Base-by-base conservation (phyloP, 257 asterid species). In the Forsythia viridissima region DNA sequence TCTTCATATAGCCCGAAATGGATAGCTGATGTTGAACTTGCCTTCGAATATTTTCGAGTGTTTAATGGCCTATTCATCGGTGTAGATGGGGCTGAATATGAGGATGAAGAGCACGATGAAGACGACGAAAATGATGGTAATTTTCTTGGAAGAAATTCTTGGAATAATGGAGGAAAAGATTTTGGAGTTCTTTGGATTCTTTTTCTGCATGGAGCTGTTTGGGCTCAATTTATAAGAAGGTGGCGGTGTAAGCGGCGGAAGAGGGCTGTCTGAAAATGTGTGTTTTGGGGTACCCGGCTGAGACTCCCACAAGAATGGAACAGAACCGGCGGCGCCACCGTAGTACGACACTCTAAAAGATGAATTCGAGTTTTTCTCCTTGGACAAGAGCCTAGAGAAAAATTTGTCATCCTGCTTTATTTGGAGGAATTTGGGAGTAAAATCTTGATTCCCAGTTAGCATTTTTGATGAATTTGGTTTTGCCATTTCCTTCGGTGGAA, bases 221-320 rank as follows among this genome's bases (percentile, higher is more conserved):
- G 84, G 84, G 71, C 74, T 79, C 3, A 79, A 76, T 16, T 78
- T 86, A 78, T 86, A 89, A 21, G 90, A 89, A 59, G 97, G 97
- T 38, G 97, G 97, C 77, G 97, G 96, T 15, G 95, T 91, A 2
- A 91, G 88, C 16, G 97, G 97, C 7, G 93, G 95, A 34, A 87
- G 85, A 38, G 89, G 87, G 84, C 67, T 44, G 73, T 77, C 85
- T 65, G 80, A 65, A 74, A 79, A 72, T 9, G 77, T 13, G 81
- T 93, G 94, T 70, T 90, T 91, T 0, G 97, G 97, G 51, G 97
- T 93, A 0, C 97, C 97, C 40, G 97, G 97, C 83, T 78, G 86
- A 12, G 97, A 91, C 71, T 93, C 97, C 97, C 97, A 93, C 67
- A 52, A 7, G 86, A 93, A 93, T 1, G 97, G 97, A 59, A 93